Conservation (phyloP, 2,329 filamentous ascomycete genomes). For the Ophiostoma montium region DNA sequence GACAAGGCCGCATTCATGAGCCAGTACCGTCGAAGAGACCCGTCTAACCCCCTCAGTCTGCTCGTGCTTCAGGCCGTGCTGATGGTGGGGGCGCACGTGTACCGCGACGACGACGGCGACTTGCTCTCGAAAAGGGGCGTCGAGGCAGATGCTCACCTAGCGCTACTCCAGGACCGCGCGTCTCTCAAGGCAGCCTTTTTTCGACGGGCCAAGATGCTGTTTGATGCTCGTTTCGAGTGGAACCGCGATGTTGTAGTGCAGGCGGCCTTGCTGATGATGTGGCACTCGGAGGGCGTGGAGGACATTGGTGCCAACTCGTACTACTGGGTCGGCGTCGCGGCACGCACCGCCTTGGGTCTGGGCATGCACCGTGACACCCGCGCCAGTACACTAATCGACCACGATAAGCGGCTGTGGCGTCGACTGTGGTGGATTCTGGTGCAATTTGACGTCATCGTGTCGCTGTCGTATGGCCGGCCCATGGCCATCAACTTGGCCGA, state of each 20-base stretch:
- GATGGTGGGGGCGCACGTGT: conserved; percentile 37
- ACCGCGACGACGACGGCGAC: conserved; percentile 23
- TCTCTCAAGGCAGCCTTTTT: conserved; percentile 33
- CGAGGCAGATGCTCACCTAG: not conserved
- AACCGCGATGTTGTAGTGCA: conserved; percentile 40
- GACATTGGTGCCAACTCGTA: conserved; percentile 39
- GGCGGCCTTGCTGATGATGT: conserved; percentile 37
- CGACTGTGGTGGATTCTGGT: conserved; percentile 7
- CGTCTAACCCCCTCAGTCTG: conserved; percentile 74
- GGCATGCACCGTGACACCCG: conserved; percentile 34
- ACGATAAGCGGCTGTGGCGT: conserved; percentile 23
- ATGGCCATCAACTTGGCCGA: not conserved
- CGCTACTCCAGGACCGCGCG: not conserved
- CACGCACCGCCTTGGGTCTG: conserved; percentile 35
- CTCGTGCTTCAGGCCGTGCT: conserved; percentile 83
- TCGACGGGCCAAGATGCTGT: conserved; percentile 36
- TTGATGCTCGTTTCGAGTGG: conserved; percentile 37
- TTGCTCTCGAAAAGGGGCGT: not conserved
- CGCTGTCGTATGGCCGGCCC: conserved; percentile 2
- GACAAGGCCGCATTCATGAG: conserved; percentile 71
- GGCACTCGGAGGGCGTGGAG: conserved; percentile 40
- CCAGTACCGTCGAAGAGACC: conserved; percentile 48
- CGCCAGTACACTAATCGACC: conserved; percentile 15
- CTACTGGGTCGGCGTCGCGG: conserved; percentile 38
- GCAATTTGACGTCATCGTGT: conserved; percentile 5